A percentile compares a stretch with the other conserved stretches of the same genome.
These are phyloP conservation scores for Gaertneriomyces sp. DNA, from an alignment of 192 early-diverging fungal species.

Conservation along the genomic window DNA sequence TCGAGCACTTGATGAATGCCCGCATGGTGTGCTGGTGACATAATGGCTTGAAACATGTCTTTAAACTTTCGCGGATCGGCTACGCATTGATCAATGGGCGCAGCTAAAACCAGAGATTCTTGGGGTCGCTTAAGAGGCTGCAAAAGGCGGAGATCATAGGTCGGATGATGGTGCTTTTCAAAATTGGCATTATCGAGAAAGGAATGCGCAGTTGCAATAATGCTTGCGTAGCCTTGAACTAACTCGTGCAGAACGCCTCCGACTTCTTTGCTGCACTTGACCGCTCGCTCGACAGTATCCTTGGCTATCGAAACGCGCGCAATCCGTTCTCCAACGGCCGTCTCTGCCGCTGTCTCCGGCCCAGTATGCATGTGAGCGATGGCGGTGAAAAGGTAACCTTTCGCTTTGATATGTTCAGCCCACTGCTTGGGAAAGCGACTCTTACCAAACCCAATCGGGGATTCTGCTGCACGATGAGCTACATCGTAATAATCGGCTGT, in stretches of 20 bases:
- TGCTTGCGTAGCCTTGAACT: conserved; percentile 35
- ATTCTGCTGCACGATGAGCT: conserved; percentile 27
- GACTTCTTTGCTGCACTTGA: conserved; percentile 32
- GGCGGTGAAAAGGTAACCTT: conserved; percentile 41
- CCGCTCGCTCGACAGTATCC: conserved; percentile 23
- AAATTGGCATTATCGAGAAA: conserved; percentile 42
- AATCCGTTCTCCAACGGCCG: conserved; percentile 45
- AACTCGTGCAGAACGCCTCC: conserved; percentile 32
- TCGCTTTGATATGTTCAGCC: conserved; percentile 37
- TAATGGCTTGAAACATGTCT: conserved; percentile 29
- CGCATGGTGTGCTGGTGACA: conserved; percentile 12
- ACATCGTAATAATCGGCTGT: conserved; percentile 53
- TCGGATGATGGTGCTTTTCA: conserved; percentile 38
- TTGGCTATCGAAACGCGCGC: conserved; percentile 42
- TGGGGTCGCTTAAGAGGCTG: conserved; percentile 31
- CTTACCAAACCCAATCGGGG: conserved; percentile 15
- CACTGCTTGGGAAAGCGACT: conserved; percentile 35
- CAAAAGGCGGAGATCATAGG: conserved; percentile 35
- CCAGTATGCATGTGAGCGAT: conserved; percentile 56
- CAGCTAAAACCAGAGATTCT: conserved; percentile 38
- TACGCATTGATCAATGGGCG: conserved; percentile 16
- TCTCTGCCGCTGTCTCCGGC: conserved; percentile 24
- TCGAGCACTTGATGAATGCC: conserved; percentile 13
- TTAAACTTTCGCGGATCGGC: conserved; percentile 23
- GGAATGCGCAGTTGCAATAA: conserved; percentile 35